phyloP scores from a whole-genome alignment of 2,329 filamentous ascomycete genomes.

The Chaetomiaceae sp. region DNA sequence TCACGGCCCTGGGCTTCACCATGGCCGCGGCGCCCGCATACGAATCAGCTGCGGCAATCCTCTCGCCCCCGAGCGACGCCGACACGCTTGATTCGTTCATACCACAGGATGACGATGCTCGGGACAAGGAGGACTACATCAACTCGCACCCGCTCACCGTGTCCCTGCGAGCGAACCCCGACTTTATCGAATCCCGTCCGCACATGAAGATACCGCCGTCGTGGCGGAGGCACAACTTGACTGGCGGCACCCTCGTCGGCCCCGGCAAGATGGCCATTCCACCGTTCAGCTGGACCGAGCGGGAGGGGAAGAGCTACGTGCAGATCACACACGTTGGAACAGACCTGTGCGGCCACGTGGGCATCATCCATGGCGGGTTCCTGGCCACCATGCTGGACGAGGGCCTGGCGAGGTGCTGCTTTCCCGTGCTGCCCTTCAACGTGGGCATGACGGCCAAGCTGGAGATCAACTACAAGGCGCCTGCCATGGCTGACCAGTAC shows the following conservation, averaged over 20 bases:
- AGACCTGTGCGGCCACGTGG: conserved; percentile 82
- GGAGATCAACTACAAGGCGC: conserved; percentile 76
- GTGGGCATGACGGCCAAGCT: conserved; percentile 83
- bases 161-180: conserved; percentile 62
- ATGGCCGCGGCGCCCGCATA: conserved; percentile 53
- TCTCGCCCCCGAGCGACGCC: conserved; percentile 54
- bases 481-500: conserved; percentile 69
- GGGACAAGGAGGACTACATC: conserved; percentile 68
- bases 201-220: conserved; percentile 77
- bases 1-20: conserved; percentile 48
- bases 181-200: conserved; percentile 72
- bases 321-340: conserved; percentile 72
- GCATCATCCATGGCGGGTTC: conserved; percentile 84
- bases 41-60: conserved; percentile 43
- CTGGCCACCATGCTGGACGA: conserved; percentile 93
- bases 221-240: conserved; percentile 71
- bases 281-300: conserved; percentile 71
- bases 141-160: conserved; percentile 68
- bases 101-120: conserved; percentile 50
- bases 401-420: conserved; percentile 81
- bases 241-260: conserved; percentile 72
- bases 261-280: conserved; percentile 74
- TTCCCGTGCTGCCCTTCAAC: conserved; percentile 80
- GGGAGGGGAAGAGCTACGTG: conserved; percentile 63
- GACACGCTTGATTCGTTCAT: conserved; percentile 67